phyloP scores from a whole-genome alignment of 176 grass and related monocot genomes.

The Musa itinerans region DNA sequence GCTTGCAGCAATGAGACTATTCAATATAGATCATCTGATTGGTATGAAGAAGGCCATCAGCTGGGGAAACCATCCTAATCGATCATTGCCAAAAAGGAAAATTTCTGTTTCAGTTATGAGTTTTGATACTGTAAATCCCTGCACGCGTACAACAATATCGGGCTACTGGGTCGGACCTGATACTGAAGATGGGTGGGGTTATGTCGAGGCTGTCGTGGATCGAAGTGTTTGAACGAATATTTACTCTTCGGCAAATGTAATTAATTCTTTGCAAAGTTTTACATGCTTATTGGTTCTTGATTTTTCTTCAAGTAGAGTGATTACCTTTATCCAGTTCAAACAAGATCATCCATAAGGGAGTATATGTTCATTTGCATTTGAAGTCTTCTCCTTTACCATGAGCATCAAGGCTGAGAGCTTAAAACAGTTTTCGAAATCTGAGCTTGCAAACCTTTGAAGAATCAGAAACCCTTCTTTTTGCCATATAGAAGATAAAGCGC shows the following conservation, averaged over 20 bases:
- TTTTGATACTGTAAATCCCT: background rate
- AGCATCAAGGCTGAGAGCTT: constrained; percentile 75
- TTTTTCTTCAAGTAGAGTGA: no score
- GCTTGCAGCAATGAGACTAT: background rate
- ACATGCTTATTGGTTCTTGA: no score
- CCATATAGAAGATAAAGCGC: constrained; percentile 71
- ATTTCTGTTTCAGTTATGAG: background rate
- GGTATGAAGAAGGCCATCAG: background rate
- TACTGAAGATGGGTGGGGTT: constrained; percentile 47
- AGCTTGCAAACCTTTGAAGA: background rate
- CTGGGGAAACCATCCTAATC: background rate
- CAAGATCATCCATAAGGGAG: no score
- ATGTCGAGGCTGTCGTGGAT: constrained; percentile 35
- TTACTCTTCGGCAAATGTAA: background rate
- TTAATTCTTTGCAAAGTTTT: no score
- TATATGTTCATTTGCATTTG: constrained; percentile 4
- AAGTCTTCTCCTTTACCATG: constrained; percentile 98
- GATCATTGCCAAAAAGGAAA: background rate
- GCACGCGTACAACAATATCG: constrained; percentile 16
- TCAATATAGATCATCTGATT: background rate
- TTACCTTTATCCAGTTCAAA: no score
- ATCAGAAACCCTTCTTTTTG: constrained; percentile 83
- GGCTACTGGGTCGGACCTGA: constrained; percentile 54
- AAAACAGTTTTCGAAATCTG: constrained; percentile 59
- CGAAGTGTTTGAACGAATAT: constrained; percentile 29